These are phyloP conservation scores for Sphaerulina populicola DNA, from an alignment of 2,329 filamentous ascomycete species.

Conservation along the genomic window DNA sequence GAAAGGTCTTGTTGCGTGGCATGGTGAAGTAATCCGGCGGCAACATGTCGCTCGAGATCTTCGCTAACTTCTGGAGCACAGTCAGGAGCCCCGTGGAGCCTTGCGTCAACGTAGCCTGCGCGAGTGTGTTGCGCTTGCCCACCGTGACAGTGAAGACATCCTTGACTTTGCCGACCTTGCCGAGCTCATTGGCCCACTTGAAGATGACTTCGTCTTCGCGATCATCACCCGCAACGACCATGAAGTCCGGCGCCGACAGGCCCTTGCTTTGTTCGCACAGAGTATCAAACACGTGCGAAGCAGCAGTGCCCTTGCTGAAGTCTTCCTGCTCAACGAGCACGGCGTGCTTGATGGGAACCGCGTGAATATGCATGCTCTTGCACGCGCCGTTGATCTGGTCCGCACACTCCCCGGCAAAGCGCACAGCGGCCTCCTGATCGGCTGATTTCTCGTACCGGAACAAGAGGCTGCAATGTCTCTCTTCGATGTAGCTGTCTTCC, in stretches of 20 bases:
- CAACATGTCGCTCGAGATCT: conserved; percentile 25
- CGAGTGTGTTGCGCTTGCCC: conserved; percentile 80
- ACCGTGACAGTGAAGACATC: conserved; percentile 79
- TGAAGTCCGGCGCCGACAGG: conserved; percentile 58
- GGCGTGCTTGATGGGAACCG: conserved; percentile 65
- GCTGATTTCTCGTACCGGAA: conserved; percentile 83
- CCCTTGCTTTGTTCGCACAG: conserved; percentile 23
- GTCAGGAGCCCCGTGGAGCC: conserved; percentile 67
- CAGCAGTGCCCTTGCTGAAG: conserved; percentile 81
- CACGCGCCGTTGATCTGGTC: conserved; percentile 94
- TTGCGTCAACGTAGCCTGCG: conserved; percentile 74
- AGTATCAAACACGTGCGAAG: conserved; percentile 59
- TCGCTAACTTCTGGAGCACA: conserved; percentile 28
- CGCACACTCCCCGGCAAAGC: conserved; percentile 80
- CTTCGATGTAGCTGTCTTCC: conserved; percentile 78
- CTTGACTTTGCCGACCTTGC: conserved; percentile 42
- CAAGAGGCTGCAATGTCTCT: conserved; percentile 81
- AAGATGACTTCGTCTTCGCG: conserved; percentile 92
- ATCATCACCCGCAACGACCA: conserved; percentile 83
- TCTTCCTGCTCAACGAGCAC: conserved; percentile 78
- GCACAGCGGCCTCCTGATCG: conserved; percentile 64
- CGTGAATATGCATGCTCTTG: conserved; percentile 72
- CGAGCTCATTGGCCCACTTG: conserved; percentile 78
- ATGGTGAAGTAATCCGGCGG: conserved; percentile 27
- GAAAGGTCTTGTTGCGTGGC: conserved; percentile 20